Base-by-base conservation (phyloP, 306 rosid species). In the Sphenostylis stenocarpa region DNA sequence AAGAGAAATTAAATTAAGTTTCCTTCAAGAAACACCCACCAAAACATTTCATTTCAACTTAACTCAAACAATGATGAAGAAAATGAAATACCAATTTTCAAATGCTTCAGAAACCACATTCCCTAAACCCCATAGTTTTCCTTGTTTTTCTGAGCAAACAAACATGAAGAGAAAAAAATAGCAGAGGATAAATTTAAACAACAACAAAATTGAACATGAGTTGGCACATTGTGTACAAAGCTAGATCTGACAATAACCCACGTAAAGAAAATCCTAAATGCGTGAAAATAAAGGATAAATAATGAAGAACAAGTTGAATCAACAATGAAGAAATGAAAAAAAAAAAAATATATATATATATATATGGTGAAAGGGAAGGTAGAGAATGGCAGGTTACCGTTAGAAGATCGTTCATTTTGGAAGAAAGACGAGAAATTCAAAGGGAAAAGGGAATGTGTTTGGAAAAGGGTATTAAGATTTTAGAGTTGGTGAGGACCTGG, bases 401-500 rank as follows among this genome's bases (percentile, higher is more conserved):
- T 29, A 91, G 87, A 78, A 93, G 98, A 82, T 93, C 98, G 86
- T 93, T 93, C 98, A 93, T 93, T 66, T 85, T 89, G 53, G 80
- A 78, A 72, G 69, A 57, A 80, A 83, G 82, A 70, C 64, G 57
- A 56, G 67, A 64, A 74, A 41, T 51, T 77, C 78, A 67, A 64
- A 55, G 49, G 38, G 12, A 7, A n/a, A 64, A 49, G 24, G 28
- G 52, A 74, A 77, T 36, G 66, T 67, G 70, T 67, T 66, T 28
- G 36, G 6, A 56, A 1, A 78, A 26, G 3, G 41, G n/a, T 23
- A 34, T 28, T 26, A 23, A 9, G 24, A 16, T 70, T 5, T 17
- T 19, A 63, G 63, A 76, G 85, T 75, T 73, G 85, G 64, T 12
- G n/a, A 52, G 26, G 88, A 81, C 88, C 91, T 84, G 89, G 87